Conservation (phyloP, 176 grass and related monocot genomes). For the Alopecurus myosuroides region DNA sequence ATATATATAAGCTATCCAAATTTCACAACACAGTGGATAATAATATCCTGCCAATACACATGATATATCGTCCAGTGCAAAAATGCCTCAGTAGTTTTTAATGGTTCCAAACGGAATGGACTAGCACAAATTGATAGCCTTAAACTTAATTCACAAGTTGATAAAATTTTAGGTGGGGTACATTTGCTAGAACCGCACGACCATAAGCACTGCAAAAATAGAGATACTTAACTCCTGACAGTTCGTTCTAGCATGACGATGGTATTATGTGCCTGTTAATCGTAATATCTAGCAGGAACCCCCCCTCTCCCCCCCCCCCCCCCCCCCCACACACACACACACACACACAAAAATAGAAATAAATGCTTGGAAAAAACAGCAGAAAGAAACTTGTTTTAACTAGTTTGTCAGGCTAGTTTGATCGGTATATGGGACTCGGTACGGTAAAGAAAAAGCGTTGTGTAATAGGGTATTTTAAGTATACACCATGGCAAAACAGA, state of each 20-base stretch:
- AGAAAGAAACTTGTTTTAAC: neutral
- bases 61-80: neutral
- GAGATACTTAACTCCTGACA: neutral
- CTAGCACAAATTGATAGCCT: constrained; percentile 6
- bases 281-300: neutral
- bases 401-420: neutral
- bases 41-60: neutral
- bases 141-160: neutral
- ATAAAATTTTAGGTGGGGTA: neutral
- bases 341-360: neutral
- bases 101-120: neutral
- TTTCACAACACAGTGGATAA: neutral
- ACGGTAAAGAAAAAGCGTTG: neutral
- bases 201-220: neutral
- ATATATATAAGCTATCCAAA: too few species aligned
- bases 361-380: neutral
- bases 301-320: too few species aligned
- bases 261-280: neutral
- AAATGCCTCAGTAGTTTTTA: neutral
- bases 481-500: neutral
- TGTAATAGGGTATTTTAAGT: neutral
- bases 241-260: neutral
- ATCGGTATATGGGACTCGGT: neutral
- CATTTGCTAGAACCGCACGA: neutral
- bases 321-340: too few species aligned